Conservation (phyloP, 129 eudicot species). For the Heracleum sosnowskyi region DNA sequence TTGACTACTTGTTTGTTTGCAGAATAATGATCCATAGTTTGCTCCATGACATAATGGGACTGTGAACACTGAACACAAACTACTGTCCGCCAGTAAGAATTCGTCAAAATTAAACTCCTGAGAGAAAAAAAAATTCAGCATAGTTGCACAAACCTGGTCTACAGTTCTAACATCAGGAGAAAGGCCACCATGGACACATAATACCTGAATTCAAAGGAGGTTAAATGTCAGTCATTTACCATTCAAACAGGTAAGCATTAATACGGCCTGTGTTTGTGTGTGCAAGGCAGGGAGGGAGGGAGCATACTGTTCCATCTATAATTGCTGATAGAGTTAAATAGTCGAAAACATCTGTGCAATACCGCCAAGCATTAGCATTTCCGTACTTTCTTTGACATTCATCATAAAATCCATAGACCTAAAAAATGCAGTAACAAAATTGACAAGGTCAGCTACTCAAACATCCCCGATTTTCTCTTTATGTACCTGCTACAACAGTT, state of each 20-base stretch:
- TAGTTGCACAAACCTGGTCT: constrained; percentile 63
- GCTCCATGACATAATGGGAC: not conserved
- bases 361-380: constrained; percentile 98
- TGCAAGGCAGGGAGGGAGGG: not conserved
- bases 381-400: constrained; percentile 99
- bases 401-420: constrained; percentile 96
- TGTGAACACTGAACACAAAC: not conserved
- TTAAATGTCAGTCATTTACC: not conserved
- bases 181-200: constrained; percentile 98
- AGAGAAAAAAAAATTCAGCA: not conserved
- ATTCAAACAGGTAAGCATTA: not conserved
- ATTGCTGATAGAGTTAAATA: constrained; percentile 93
- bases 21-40: not conserved
- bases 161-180: constrained; percentile 93
- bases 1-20: not conserved
- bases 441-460: not conserved
- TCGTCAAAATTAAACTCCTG: not conserved
- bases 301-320: constrained; percentile 85
- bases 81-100: not conserved
- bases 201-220: constrained; percentile 41
- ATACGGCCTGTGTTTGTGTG: not conserved
- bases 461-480: not conserved
- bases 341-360: constrained; percentile 98
- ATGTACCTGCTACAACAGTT: not conserved
- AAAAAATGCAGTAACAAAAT: not conserved